Evolutionary conservation across 768 basidiomycete species (phyloP), one percentile per base, ranked within the genome.

Genomic region (Dacryopinax primogenitus): DNA sequence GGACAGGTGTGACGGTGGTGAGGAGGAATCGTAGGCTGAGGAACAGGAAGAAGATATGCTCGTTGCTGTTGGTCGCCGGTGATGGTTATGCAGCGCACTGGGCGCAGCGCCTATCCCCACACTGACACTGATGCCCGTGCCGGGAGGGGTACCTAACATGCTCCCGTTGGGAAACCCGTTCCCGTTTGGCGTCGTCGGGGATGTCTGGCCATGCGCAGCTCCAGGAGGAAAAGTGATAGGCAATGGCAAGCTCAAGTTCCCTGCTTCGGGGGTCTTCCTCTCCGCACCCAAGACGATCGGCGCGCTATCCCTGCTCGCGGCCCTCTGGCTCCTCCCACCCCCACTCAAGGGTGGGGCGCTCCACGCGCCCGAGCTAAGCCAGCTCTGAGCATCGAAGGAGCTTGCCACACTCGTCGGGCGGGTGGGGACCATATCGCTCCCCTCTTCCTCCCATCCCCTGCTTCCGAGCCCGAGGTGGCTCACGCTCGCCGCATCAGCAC

Each of bases 51-150:
- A 28, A 6, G 51, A 58, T 23, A 58, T 58, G 51, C 13, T 28
- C 26, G 51, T 58, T 18, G 13, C 51, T 30, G 51, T 58, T 13
- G 51, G 51, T 30, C 51, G 51, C 9, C 51, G 51, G 26, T 58
- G 51, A 32, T 58, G 51, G 51, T 58, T 58, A 18, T 58, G 51
- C 51, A 30, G 41, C 23, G 41, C 41, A n/a, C n/a, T n/a, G n/a
- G n/a, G n/a, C n/a, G n/a, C n/a, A n/a, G n/a, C n/a, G 16, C 3
- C 7, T 18, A 4, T 18, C 18, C 7, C 7, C 41, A 3, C 7
- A 3, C 41, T 23, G 41, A 23, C 18, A 30, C 51, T 21, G 23
- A 4, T 26, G 51, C 26, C 51, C n/a, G n/a, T n/a, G 51, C 21
- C 32, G 23, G 45, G 13, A 47, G 45, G 7, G 12, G 45, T 47